phyloP scores from a whole-genome alignment of 345 rosid genomes.

The Citropsis articulata region DNA sequence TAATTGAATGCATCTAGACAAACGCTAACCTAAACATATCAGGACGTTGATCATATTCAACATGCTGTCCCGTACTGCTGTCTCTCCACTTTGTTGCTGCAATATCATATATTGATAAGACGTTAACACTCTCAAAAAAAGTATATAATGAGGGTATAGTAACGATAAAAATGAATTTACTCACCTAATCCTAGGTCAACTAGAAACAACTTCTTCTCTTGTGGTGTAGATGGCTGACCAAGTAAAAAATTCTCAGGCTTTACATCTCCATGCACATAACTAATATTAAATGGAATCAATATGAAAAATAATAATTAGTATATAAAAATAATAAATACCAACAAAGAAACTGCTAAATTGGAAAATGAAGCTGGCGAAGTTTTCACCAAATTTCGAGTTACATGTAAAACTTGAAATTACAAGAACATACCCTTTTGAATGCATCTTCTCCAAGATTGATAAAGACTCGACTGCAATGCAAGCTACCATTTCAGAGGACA shows the following conservation, averaged over 20 bases:
- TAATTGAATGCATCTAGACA: neutral
- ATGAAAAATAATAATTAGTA: slow-evolving; percentile 10
- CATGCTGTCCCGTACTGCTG: slow-evolving; percentile 69
- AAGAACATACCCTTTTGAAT: slow-evolving; percentile 74
- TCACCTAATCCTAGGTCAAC: slow-evolving; percentile 93
- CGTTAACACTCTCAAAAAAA: slow-evolving; percentile 14
- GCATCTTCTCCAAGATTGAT: slow-evolving; percentile 93
- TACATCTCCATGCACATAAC: slow-evolving; percentile 97
- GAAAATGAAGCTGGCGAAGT: slow-evolving; percentile 10
- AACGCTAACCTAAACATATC: slow-evolving; percentile 85
- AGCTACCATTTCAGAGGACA: slow-evolving; percentile 96
- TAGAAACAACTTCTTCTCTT: slow-evolving; percentile 85
- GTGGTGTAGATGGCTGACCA: slow-evolving; percentile 85
- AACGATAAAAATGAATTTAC: slow-evolving; percentile 13
- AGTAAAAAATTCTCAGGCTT: slow-evolving; percentile 95
- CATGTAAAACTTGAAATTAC: neutral
- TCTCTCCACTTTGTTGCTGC: slow-evolving; percentile 97
- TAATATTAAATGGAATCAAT: slow-evolving; percentile 28
- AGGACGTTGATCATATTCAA: slow-evolving; percentile 98
- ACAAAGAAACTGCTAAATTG: neutral
- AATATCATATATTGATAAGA: slow-evolving; percentile 14
- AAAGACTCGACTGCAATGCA: slow-evolving; percentile 93
- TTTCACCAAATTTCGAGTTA: neutral
- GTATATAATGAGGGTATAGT: neutral
- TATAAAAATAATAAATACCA: neutral